phyloP scores from a whole-genome alignment of 345 rosid genomes.

The Firmiana major region DNA sequence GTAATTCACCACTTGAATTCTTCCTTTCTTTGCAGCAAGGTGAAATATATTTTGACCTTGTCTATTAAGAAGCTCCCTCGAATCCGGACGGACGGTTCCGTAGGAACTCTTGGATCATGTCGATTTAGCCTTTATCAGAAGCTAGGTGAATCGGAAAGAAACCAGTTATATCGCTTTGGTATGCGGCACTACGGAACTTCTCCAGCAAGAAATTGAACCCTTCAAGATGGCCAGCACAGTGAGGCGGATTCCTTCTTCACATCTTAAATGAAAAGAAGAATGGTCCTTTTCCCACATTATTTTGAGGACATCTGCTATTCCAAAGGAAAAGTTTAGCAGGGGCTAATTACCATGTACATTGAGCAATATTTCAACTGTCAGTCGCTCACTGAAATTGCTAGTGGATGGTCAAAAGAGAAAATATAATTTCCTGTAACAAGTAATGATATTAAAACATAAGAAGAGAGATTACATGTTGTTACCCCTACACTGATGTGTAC shows the following conservation, averaged over 20 bases:
- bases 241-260: constrained; percentile 5
- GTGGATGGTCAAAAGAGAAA: not conserved
- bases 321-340: not conserved
- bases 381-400: not conserved
- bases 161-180: not conserved
- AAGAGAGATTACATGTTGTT: not conserved
- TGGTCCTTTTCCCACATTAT: constrained; percentile 2
- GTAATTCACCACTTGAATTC: not conserved
- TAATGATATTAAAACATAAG: not conserved
- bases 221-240: constrained; percentile 4
- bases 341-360: not conserved
- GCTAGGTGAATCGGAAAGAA: not conserved
- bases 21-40: not conserved
- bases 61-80: constrained; percentile 4
- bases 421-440: not conserved
- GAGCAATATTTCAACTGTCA: not conserved
- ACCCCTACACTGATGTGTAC: too few relatives aligned
- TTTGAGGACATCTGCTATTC: constrained; percentile 5
- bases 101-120: not conserved
- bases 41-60: constrained; percentile 7
- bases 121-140: not conserved
- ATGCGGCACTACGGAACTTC: not conserved
- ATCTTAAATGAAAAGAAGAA: not conserved
- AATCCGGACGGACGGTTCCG: constrained; percentile 4
- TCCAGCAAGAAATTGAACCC: not conserved